A percentile compares a stretch with the other conserved stretches of the same genome.
phyloP scores from a whole-genome alignment of 2,329 filamentous ascomycete species.

The Samsoniella hepiali region DNA sequence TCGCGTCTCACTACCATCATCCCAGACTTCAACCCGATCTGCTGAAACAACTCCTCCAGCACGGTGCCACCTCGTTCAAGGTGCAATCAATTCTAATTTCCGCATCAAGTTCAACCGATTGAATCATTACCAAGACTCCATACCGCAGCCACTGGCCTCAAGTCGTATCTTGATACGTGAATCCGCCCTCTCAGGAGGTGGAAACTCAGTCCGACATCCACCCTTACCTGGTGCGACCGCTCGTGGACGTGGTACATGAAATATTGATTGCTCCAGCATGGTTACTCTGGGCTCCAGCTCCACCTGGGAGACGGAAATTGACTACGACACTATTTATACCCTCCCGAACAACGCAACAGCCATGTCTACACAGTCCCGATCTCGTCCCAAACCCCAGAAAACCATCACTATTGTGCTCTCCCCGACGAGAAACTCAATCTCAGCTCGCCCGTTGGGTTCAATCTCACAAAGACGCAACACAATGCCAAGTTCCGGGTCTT shows the following conservation, averaged over 20 bases:
- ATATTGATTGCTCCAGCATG: neutral
- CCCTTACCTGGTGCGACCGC: neutral
- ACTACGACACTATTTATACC: neutral
- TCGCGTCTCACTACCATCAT: constrained; percentile 4
- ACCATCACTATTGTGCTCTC: constrained; percentile 9
- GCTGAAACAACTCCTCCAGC: neutral
- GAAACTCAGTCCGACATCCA: neutral
- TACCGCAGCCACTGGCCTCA: neutral
- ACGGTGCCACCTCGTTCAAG: neutral
- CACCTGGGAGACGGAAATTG: neutral
- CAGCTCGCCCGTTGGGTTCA: neutral
- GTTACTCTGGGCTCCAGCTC: neutral
- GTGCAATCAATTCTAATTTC: neutral
- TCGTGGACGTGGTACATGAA: neutral
- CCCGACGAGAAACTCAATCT: neutral
- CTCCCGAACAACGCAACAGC: neutral
- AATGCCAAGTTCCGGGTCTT: constrained; percentile 12
- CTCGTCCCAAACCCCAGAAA: neutral
- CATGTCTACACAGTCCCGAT: neutral
- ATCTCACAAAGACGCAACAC: constrained; percentile 8
- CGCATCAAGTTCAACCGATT: too few relatives aligned
- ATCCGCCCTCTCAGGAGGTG: neutral
- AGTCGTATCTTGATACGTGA: neutral
- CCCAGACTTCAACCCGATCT: neutral
- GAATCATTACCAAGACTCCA: neutral